Percentiles rank a stretch among this genome's conserved stretches.
phyloP scores from a whole-genome alignment of 805 yeast species.

The Schwanniomyces pseudopolymorphus region DNA sequence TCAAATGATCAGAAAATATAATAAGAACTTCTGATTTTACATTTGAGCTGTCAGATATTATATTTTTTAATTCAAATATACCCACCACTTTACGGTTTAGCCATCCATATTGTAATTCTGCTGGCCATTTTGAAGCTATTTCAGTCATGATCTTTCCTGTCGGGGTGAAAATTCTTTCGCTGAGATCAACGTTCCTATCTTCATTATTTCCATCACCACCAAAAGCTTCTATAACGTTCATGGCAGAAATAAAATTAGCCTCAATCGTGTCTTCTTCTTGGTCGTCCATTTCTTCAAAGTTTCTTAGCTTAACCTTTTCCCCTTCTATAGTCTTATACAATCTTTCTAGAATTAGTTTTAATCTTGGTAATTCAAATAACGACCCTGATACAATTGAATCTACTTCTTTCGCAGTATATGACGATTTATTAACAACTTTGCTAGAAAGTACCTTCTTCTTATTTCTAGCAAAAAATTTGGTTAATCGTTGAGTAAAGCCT shows the following conservation, averaged over 20 bases:
- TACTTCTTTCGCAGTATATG: constrained; percentile 27
- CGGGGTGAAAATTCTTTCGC: constrained; percentile 73
- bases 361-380: constrained; percentile 60
- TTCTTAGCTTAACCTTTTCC: constrained; percentile 37
- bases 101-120: constrained; percentile 87
- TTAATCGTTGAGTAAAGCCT: constrained; percentile 55
- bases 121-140: constrained; percentile 84
- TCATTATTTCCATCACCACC: constrained; percentile 46
- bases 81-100: constrained; percentile 80
- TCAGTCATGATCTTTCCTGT: constrained; percentile 87
- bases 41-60: constrained; percentile 11
- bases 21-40: constrained; percentile 54
- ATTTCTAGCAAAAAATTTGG: constrained; percentile 35
- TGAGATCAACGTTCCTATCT: constrained; percentile 25
- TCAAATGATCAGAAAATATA: constrained; percentile 76
- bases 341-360: constrained; percentile 68
- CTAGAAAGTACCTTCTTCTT: constrained; percentile 28
- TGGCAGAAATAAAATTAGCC: constrained; percentile 50
- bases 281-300: constrained; percentile 18
- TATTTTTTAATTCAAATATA: constrained; percentile 46
- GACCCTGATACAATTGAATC: constrained; percentile 61
- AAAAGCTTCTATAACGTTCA: constrained; percentile 76
- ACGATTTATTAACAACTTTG: constrained; percentile 25
- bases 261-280: constrained; percentile 27
- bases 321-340: constrained; percentile 45